Evolutionary conservation across 1,139 yeast genomes (phyloP), one percentile per base, ranked within the genome.

Genomic region (Geotrichum fermentans): DNA sequence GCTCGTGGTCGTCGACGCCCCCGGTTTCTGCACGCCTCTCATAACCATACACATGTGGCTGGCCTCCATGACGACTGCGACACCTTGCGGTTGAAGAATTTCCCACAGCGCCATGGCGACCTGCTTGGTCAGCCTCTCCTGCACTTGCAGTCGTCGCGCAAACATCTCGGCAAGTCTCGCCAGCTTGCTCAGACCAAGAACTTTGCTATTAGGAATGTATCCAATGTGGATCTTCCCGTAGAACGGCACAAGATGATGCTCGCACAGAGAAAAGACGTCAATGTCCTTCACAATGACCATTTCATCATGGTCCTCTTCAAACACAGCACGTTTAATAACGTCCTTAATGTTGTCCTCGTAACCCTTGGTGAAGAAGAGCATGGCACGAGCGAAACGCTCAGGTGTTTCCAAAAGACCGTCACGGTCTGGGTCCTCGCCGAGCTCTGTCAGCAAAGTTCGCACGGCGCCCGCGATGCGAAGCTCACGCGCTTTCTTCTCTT

Each of bases 31-130:
- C 22, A 92, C 89, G 45, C 99, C 99, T 64, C 99, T 79, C 67
- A 95, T 87, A 29, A 90, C 97, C 99, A 92, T 92, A 68, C 99
- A 92, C 98, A 94, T 92, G 65, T 92, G 99, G 8, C 94, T 80
- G 28, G 97, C 97, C 68, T 92, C 98, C 63, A 92, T 89, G 20
- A 92, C 97, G 35, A 92, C 98, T 0, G 97, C 98, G 13, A 92
- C 98, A 49, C 98, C 98, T 60, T 92, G 77, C 16, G 99, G 98
- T 63, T 84, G 83, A 60, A 92, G 73, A 54, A 90, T 86, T 62
- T 89, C 97, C 67, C 84, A 81, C 47, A 92, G 69, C 0, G 97
- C 97, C 86, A 89, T 87, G 36, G 98, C 97, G 50, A 92, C 90
- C 67, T 92, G 98, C 66, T 92, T 92, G 16, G 98, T 92, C 56